phyloP scores from a whole-genome alignment of 768 basidiomycete genomes.

The Calvatia gigantea region DNA sequence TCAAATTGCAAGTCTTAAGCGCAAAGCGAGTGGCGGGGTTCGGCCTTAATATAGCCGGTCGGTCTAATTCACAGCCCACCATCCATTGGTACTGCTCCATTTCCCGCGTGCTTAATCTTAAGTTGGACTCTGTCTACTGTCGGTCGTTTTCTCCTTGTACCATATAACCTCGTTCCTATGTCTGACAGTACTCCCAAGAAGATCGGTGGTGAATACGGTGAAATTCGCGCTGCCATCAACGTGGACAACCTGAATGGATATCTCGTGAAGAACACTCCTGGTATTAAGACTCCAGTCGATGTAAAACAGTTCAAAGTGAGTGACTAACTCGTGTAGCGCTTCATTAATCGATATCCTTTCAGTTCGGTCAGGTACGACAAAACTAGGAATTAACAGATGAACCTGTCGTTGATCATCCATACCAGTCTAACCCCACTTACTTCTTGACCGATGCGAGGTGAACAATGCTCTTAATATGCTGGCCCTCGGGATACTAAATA shows the following conservation, averaged over 20 bases:
- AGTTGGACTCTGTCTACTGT: not conserved
- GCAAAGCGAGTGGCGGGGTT: not conserved
- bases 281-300: constrained; percentile 58
- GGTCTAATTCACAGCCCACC: not conserved
- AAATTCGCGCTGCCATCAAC: constrained; percentile 69
- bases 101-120: not conserved
- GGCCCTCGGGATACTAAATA: not conserved
- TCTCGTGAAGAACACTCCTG: constrained; percentile 51
- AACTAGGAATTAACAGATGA: not conserved
- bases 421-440: constrained; percentile 93
- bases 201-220: constrained; percentile 74
- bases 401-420: constrained; percentile 3
- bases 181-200: constrained; percentile 30
- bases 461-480: constrained; percentile 26
- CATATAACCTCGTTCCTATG: constrained; percentile 19
- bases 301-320: constrained; percentile 93
- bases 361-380: constrained; percentile 89
- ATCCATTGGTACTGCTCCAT: not conserved
- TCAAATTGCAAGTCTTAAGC: not conserved
- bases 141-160: constrained; percentile 1
- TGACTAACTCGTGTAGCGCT: not conserved
- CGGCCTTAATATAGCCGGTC: not conserved
- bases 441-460: constrained; percentile 78
- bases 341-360: constrained; percentile 5
- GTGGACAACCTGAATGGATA: constrained; percentile 61